These are phyloP conservation scores for Boletus rex-veris DNA, from an alignment of 768 basidiomycete species.

Conservation along the genomic window DNA sequence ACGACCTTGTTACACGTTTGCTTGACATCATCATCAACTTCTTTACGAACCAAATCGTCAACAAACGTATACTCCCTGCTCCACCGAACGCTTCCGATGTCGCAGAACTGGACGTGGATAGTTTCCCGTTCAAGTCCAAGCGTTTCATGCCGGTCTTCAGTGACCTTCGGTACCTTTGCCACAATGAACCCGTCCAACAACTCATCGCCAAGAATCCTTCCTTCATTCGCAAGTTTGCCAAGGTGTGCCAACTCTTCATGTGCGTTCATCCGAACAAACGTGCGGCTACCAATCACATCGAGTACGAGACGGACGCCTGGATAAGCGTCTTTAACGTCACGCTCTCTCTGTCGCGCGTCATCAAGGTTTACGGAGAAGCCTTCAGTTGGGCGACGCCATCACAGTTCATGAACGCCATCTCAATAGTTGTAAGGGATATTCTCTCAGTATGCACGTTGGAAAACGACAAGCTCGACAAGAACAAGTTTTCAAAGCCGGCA, in stretches of 20 bases:
- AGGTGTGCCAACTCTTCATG: conserved; percentile 87
- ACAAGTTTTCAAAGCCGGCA: conserved; percentile 56
- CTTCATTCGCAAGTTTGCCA: conserved; percentile 67
- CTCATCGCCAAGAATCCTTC: conserved; percentile 68
- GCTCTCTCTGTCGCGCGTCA: conserved; percentile 81
- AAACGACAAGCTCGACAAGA: conserved; percentile 65
- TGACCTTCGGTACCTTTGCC: conserved; percentile 82
- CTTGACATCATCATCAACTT: conserved; percentile 85
- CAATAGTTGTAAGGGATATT: conserved; percentile 66
- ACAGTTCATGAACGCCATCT: conserved; percentile 64
- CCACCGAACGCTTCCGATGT: conserved; percentile 16
- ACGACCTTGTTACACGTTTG: conserved; percentile 70
- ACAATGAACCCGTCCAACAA: conserved; percentile 74
- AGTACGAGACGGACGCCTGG: conserved; percentile 97
- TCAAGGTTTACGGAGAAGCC: conserved; percentile 86
- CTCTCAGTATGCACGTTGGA: conserved; percentile 64
- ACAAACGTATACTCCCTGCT: conserved; percentile 56
- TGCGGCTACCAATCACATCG: conserved; percentile 78
- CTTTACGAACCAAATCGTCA: conserved; percentile 85
- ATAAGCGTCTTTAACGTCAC: conserved; percentile 96
- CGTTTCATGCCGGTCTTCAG: conserved; percentile 95
- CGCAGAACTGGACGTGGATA: conserved; percentile 70
- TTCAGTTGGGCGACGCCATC: conserved; percentile 56
- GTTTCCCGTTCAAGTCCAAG: conserved; percentile 87
- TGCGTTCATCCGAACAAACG: conserved; percentile 90